Evolutionary conservation across 441 rosid genomes (phyloP).

Genomic region (Corymbia citriodora): DNA sequence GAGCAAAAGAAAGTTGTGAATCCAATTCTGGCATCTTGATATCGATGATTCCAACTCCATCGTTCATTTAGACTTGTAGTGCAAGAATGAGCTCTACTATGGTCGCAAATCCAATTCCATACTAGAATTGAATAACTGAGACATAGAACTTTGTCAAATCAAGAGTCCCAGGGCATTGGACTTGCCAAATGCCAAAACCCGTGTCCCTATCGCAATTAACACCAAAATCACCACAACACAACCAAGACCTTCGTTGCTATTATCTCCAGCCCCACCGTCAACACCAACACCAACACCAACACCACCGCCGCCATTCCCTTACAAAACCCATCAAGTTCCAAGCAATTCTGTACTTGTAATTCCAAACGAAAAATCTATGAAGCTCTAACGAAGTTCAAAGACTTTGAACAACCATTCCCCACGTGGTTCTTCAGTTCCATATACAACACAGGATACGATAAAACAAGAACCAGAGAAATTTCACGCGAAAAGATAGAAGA

Average conservation of each 20-base stretch:
- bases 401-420: neutral
- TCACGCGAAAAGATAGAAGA: neutral
- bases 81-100: neutral
- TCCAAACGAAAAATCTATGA: neutral
- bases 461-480: neutral
- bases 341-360: neutral
- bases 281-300: neutral
- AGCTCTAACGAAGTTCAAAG: neutral
- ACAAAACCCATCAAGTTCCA: neutral
- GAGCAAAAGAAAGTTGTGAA: neutral
- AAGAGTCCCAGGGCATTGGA: neutral
- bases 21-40: neutral
- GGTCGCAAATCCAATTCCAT: neutral
- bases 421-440: neutral
- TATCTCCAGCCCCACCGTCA: neutral
- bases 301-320: neutral
- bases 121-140: neutral
- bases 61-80: neutral
- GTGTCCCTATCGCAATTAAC: neutral
- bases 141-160: neutral
- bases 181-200: neutral
- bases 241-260: neutral
- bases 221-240: neutral
- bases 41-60: neutral
- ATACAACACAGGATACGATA: neutral